Evolutionary conservation across 2,329 filamentous ascomycete species (phyloP).

Genomic region (Calonectria fujianensis): DNA sequence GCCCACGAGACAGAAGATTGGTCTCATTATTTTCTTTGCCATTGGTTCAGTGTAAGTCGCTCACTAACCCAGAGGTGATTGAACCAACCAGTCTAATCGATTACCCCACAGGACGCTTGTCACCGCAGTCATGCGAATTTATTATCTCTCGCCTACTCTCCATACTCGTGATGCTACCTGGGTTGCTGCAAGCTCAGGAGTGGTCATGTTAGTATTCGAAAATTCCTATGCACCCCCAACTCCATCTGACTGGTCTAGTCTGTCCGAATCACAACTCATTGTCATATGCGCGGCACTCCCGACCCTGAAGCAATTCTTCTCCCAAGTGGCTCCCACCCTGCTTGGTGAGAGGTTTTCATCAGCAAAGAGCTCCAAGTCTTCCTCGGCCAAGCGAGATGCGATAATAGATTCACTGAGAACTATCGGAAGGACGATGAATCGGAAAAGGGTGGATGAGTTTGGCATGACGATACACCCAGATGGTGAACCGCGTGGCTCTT

Average conservation of each 20-base stretch:
- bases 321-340: constrained; percentile 37
- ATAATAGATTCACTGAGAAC: not conserved
- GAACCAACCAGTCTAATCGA: not conserved
- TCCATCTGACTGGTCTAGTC: not conserved
- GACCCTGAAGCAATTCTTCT: constrained; percentile 43
- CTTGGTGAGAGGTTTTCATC: not conserved
- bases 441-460: constrained; percentile 16
- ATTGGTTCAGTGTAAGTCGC: constrained; percentile 57
- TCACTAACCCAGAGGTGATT: too few species aligned
- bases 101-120: constrained; percentile 34
- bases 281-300: constrained; percentile 43
- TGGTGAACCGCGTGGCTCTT: not conserved
- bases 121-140: constrained; percentile 44
- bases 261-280: constrained; percentile 45
- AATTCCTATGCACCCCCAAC: not conserved
- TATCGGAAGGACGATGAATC: not conserved
- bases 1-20: constrained; percentile 66
- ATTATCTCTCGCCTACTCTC: constrained; percentile 35
- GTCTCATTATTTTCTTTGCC: constrained; percentile 63
- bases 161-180: constrained; percentile 36
- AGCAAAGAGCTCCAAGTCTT: not conserved
- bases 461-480: not conserved
- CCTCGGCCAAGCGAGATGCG: not conserved
- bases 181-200: constrained; percentile 24
- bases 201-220: not conserved